Conservation (phyloP, 495 filamentous ascomycete genomes). For the Hypoxylon intermedium region DNA sequence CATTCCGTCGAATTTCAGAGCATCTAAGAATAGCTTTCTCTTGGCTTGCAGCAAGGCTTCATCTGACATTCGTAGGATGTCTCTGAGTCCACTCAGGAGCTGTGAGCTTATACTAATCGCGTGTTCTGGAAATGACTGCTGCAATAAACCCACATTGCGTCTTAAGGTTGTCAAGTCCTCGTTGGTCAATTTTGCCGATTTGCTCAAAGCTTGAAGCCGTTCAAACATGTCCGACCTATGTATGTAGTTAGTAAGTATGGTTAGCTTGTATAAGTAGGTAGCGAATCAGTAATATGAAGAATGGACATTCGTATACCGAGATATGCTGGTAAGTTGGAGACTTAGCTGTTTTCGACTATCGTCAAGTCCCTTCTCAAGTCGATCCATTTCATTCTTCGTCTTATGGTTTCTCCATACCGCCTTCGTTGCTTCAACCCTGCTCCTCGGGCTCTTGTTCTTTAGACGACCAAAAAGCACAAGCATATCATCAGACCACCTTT, state of each 20-base stretch:
- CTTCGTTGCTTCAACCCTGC: constrained; percentile 15
- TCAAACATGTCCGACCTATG: constrained; percentile 3
- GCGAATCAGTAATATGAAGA: neutral
- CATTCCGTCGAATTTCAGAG: constrained; percentile 9
- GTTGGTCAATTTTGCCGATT: constrained; percentile 1
- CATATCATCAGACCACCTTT: constrained; percentile 23
- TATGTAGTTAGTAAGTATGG: neutral
- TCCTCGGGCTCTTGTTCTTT: constrained; percentile 31
- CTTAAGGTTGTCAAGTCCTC: constrained; percentile 11
- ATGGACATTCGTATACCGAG: constrained; percentile 20
- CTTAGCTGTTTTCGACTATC: constrained; percentile 18
- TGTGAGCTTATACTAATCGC: constrained; percentile 1
- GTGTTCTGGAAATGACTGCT: constrained; percentile 7
- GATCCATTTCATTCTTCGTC: constrained; percentile 17
- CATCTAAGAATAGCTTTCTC: constrained; percentile 13
- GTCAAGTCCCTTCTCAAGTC: constrained; percentile 31
- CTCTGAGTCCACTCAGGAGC: constrained; percentile 3
- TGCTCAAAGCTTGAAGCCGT: neutral
- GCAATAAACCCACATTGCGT: constrained; percentile 8
- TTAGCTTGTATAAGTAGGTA: neutral
- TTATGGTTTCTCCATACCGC: constrained; percentile 25
- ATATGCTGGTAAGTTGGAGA: constrained; percentile 17
- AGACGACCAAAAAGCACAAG: constrained; percentile 27
- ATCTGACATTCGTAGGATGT: constrained; percentile 19
- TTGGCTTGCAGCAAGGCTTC: constrained; percentile 4